phyloP scores from a whole-genome alignment of 2,329 filamentous ascomycete genomes.

The Trichoderma sp. region DNA sequence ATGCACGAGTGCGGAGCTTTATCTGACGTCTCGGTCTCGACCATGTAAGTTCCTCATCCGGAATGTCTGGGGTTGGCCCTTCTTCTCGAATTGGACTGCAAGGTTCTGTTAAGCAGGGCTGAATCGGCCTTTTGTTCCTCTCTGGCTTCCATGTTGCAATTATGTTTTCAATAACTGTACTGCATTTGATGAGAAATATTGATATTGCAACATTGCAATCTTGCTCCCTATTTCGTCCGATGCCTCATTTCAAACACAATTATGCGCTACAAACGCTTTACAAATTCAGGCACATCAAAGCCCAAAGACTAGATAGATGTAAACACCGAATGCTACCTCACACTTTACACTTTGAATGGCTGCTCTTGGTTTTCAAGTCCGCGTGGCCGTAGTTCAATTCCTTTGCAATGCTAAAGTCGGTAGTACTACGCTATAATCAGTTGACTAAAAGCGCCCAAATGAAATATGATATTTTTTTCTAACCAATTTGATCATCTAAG shows the following conservation, averaged over 20 bases:
- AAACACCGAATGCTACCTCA: neutral
- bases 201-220: neutral
- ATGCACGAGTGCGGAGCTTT: conserved; percentile 6
- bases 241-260: neutral
- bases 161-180: neutral
- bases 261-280: neutral
- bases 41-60: neutral
- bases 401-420: neutral
- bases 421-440: neutral
- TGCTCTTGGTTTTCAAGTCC: neutral
- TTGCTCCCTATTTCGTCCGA: neutral
- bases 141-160: neutral
- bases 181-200: neutral
- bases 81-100: neutral
- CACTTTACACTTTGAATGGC: neutral
- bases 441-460: neutral
- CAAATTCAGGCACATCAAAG: neutral
- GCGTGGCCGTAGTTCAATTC: neutral
- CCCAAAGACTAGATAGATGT: neutral
- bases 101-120: neutral
- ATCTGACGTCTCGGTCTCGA: neutral
- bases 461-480: neutral
- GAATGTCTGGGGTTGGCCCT: conserved; percentile 4
- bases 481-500: neutral
- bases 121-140: neutral